These are phyloP conservation scores for Aspergillus latus DNA, from an alignment of 2,329 filamentous ascomycete genomes.

Conservation along the genomic window DNA sequence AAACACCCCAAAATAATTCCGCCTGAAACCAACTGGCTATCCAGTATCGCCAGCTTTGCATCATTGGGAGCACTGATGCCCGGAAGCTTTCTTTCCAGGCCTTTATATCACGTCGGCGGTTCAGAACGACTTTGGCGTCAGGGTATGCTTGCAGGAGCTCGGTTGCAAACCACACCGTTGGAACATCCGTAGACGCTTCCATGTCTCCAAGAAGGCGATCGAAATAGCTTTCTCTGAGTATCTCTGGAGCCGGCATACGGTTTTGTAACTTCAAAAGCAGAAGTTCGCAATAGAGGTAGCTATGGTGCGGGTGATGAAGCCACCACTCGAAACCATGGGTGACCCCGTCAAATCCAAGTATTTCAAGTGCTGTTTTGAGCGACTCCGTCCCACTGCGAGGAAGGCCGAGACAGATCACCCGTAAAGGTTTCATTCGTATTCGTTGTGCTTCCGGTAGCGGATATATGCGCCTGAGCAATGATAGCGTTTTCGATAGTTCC, in stretches of 20 bases:
- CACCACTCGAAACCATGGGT: constrained; percentile 24
- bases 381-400: constrained; percentile 28
- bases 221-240: constrained; percentile 4
- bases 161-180: constrained; percentile 17
- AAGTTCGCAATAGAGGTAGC: neutral
- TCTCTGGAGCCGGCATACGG: neutral
- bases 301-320: neutral
- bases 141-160: constrained; percentile 27
- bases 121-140: constrained; percentile 28
- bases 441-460: neutral
- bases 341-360: constrained; percentile 27
- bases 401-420: constrained; percentile 27
- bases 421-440: constrained; percentile 16
- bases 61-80: neutral
- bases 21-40: constrained; percentile 9
- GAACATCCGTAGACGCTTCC: constrained; percentile 23
- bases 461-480: neutral
- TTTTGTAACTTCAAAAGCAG: neutral
- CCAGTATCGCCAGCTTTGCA: neutral
- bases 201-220: constrained; percentile 14
- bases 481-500: neutral
- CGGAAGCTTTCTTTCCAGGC: constrained; percentile 16
- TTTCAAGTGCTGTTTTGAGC: constrained; percentile 26
- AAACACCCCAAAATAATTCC: constrained; percentile 16
- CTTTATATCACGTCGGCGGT: constrained; percentile 20